phyloP scores from a whole-genome alignment of 306 rosid genomes.

The Corylus avellana region DNA sequence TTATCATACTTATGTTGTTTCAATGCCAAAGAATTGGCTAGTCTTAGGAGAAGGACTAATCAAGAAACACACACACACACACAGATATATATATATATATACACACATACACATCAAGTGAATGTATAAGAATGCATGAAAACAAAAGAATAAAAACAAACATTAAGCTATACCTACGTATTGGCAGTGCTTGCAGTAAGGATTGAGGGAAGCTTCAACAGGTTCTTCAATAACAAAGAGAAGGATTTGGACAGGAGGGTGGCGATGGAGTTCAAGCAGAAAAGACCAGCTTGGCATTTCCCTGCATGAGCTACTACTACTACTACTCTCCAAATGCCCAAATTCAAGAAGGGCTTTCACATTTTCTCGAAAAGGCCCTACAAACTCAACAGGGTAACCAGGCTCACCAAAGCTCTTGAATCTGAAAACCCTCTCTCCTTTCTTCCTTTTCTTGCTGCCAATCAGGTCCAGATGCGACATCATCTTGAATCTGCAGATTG shows the following conservation, averaged over 20 bases:
- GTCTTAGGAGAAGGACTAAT: no score
- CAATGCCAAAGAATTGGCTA: no score
- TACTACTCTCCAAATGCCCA: slow-evolving; percentile 58
- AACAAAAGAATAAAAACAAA: slow-evolving; percentile 7
- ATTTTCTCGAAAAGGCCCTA: slow-evolving; percentile 64
- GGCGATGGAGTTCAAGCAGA: slow-evolving; percentile 73
- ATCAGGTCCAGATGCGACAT: slow-evolving; percentile 62
- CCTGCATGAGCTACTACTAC: slow-evolving; percentile 20
- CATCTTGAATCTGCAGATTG: no score
- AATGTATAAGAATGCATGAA: no score
- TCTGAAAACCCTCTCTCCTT: slow-evolving; percentile 74
- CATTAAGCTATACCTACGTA: slow-evolving; percentile 48
- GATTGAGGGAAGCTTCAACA: slow-evolving; percentile 39
- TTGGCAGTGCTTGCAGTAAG: slow-evolving; percentile 81
- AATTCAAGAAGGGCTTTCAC: slow-evolving; percentile 65
- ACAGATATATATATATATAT: no score
- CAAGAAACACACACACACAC: no score
- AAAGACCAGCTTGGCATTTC: slow-evolving; percentile 80
- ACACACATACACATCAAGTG: no score
- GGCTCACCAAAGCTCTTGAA: slow-evolving; percentile 78
- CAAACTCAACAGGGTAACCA: slow-evolving; percentile 64
- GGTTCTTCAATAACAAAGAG: slow-evolving; percentile 73
- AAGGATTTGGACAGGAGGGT: slow-evolving; percentile 65
- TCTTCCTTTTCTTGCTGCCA: slow-evolving; percentile 71
- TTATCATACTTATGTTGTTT: no score